These are phyloP conservation scores for Leonotis leonurus DNA, from an alignment of 257 asterid species.

Conservation along the genomic window DNA sequence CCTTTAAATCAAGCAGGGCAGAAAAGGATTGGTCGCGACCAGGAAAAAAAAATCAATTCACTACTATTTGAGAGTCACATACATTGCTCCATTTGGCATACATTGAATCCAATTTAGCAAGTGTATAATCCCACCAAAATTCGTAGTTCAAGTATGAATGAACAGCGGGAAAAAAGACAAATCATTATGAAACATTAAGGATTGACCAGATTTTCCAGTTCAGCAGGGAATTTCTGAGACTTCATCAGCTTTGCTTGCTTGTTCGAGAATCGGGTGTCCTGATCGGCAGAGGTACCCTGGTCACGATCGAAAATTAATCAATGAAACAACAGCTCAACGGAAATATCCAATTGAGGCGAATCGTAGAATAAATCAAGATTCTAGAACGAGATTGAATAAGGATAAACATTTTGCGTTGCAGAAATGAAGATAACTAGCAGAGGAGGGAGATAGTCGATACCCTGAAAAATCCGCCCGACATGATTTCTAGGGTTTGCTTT, in stretches of 20 bases:
- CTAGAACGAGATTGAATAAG: background rate
- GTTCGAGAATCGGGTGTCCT: conserved; percentile 98
- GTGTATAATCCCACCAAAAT: too few relatives aligned
- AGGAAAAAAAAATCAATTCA: background rate
- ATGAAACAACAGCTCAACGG: background rate
- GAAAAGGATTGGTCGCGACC: background rate
- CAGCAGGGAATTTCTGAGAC: conserved; percentile 94
- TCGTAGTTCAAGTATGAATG: background rate
- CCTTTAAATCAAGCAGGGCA: background rate
- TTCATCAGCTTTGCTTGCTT: conserved; percentile 91
- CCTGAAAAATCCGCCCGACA: conserved; percentile 97
- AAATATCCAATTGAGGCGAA: conserved; percentile 16
- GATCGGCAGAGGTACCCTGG: conserved; percentile 97
- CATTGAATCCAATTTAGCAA: conserved; percentile 16
- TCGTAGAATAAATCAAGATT: background rate
- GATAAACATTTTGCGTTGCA: background rate
- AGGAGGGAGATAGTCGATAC: conserved; percentile 30
- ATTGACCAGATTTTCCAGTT: conserved; percentile 87
- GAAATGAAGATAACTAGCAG: background rate
- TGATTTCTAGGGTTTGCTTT: conserved; percentile 56
- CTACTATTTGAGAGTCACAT: background rate
- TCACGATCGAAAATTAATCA: conserved; percentile 3
- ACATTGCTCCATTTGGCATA: background rate
- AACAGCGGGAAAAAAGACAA: background rate
- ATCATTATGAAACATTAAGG: conserved; percentile 15